Evolutionary conservation across 257 asterid species (phyloP).

Genomic region (Anisodus acutangulus): DNA sequence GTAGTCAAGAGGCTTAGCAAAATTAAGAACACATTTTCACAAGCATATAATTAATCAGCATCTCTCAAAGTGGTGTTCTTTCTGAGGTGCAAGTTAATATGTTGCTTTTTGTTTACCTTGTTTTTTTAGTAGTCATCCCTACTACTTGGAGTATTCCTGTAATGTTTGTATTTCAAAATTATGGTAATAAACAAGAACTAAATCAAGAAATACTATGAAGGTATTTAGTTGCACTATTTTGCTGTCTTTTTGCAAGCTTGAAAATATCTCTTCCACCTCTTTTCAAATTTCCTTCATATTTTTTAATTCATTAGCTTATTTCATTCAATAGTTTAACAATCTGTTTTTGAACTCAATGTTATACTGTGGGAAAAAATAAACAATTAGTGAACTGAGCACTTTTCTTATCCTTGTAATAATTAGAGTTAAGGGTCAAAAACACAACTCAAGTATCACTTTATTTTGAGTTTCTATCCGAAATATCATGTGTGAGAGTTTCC

Average conservation of each 20-base stretch:
- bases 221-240: not conserved
- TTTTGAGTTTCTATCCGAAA: no score
- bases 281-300: not conserved
- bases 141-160: not conserved
- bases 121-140: not conserved
- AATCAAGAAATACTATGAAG: not conserved
- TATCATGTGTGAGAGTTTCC: no score
- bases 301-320: no score
- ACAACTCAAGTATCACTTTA: no score
- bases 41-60: not conserved
- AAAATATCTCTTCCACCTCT: not conserved
- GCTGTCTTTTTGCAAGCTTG: not conserved
- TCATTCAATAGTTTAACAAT: not conserved
- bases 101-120: not conserved
- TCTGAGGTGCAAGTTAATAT: not conserved
- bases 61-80: no score
- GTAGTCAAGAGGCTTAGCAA: conserved; percentile 6
- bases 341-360: no score
- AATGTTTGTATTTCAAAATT: not conserved
- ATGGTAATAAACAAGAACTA: not conserved
- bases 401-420: no score
- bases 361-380: not conserved
- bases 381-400: no score
- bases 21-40: not conserved
- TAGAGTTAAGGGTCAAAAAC: no score